phyloP scores from a whole-genome alignment of 2,329 filamentous ascomycete species.

The Microsporum audouinii region DNA sequence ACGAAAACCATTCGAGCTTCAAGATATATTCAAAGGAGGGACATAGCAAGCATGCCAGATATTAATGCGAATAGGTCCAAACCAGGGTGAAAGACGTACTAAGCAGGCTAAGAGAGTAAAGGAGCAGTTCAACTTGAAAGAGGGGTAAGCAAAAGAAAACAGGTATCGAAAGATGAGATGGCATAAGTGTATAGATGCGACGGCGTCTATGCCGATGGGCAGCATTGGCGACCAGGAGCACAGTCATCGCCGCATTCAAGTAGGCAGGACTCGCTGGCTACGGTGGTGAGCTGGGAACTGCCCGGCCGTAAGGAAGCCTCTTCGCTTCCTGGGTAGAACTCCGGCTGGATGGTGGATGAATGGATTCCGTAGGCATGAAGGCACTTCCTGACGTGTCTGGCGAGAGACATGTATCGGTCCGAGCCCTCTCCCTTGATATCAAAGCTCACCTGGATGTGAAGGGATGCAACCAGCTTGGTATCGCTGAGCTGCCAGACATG shows the following conservation, averaged over 20 bases:
- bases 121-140: background rate
- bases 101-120: no score
- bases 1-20: background rate
- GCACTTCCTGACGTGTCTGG: conserved; percentile 69
- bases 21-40: background rate
- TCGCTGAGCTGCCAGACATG: conserved; percentile 98
- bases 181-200: no score
- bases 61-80: background rate
- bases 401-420: conserved; percentile 79
- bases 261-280: conserved; percentile 28
- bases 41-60: background rate
- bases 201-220: conserved; percentile 13
- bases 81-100: background rate
- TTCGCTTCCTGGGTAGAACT: conserved; percentile 45
- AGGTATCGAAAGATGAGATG: background rate
- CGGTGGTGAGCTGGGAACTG: conserved; percentile 1
- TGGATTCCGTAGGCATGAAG: conserved; percentile 94
- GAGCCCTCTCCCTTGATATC: conserved; percentile 71
- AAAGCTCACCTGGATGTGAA: conserved; percentile 87
- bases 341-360: conserved; percentile 92
- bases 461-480: conserved; percentile 81
- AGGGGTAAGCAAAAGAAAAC: background rate
- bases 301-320: conserved; percentile 19
- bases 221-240: conserved; percentile 32
- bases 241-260: conserved; percentile 39